Base-by-base conservation (phyloP, 202 grass and related monocot genomes). In the Hordeum pubiflorum region DNA sequence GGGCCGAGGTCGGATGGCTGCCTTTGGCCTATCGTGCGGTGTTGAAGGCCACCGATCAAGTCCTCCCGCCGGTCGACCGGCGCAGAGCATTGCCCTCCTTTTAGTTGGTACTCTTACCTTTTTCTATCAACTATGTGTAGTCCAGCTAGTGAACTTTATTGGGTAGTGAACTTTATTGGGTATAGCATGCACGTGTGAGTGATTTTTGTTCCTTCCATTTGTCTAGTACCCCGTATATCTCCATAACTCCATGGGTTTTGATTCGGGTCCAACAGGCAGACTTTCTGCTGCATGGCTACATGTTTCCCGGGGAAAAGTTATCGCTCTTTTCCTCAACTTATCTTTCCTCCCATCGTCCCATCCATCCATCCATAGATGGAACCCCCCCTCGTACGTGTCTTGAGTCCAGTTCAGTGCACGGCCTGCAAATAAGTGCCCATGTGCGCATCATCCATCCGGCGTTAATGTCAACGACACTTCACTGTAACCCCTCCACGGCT, bases 401-500 rank as follows among this genome's bases (percentile, higher is more conserved):
- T 7, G 40, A 24, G 40, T 72, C 38, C 21, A 26, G 39, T 26
- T 23, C 22, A 23, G 23, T 43, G 64, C 40, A 17, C 40, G 67
- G 67, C 12, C 39, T 22, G 67, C 67, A 23, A 46, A 43, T 13
- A 44, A 43, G 67, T 46, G 22, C 40, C 67, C 22, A 34, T 37
- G 73, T 26, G 73, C 54, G 65, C 65, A 10, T 41, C 22, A 58
- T 75, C 52, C 20, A 37, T 38, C 67, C 64, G 2, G 10, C 67
- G 14, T 77, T 62, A 31, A 13, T 77, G 75, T 77, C 75, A 77
- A 77, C 75, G 75, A 77, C 75, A 77, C 58, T 43, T 11, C 44
- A 48, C 44, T 17, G 14, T 48, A 48, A 48, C 44, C 44, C 44
- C 44, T 48, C 21, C 75, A 27, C 58, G 29, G 75, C 57, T 77